These are phyloP conservation scores for Chlorella sp. DNA, from an alignment of 139 green algal species.

Conservation along the genomic window DNA sequence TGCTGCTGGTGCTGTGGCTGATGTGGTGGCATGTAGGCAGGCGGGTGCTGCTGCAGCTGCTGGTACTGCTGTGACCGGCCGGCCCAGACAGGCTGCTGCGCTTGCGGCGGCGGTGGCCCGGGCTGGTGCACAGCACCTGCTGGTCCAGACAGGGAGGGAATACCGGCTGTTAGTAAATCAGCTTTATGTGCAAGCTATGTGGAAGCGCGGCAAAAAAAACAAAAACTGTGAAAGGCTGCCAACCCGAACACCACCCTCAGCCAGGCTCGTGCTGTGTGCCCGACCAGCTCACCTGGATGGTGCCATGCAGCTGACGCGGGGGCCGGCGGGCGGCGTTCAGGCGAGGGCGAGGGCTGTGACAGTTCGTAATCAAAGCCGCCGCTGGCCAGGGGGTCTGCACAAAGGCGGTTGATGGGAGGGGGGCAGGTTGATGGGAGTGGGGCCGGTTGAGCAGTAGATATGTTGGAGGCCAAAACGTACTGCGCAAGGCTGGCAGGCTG, in stretches of 20 bases:
- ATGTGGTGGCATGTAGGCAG: background rate
- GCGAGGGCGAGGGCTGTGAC: slow-evolving; percentile 5
- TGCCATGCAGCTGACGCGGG: background rate
- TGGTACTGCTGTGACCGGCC: background rate
- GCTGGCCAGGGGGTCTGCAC: too few relatives aligned
- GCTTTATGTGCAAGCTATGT: too few relatives aligned
- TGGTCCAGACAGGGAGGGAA: too few relatives aligned
- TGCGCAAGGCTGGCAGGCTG: too few relatives aligned
- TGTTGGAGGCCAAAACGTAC: too few relatives aligned
- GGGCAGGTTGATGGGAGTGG: too few relatives aligned
- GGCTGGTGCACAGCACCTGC: background rate
- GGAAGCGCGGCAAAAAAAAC: too few relatives aligned
- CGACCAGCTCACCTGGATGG: background rate
- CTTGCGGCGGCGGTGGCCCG: background rate
- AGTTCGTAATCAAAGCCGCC: slow-evolving; percentile 20
- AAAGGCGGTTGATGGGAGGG: too few relatives aligned
- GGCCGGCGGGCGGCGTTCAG: background rate
- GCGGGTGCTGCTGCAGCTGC: background rate
- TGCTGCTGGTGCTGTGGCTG: background rate
- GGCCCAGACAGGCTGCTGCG: background rate
- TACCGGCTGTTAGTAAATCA: too few relatives aligned
- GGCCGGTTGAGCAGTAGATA: too few relatives aligned
- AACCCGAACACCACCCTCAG: background rate
- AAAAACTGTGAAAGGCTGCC: background rate
- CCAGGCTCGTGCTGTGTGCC: background rate